Percentiles rank a stretch among this genome's conserved stretches.
phyloP scores from a whole-genome alignment of 345 rosid species.

The Cardamine occulta region DNA sequence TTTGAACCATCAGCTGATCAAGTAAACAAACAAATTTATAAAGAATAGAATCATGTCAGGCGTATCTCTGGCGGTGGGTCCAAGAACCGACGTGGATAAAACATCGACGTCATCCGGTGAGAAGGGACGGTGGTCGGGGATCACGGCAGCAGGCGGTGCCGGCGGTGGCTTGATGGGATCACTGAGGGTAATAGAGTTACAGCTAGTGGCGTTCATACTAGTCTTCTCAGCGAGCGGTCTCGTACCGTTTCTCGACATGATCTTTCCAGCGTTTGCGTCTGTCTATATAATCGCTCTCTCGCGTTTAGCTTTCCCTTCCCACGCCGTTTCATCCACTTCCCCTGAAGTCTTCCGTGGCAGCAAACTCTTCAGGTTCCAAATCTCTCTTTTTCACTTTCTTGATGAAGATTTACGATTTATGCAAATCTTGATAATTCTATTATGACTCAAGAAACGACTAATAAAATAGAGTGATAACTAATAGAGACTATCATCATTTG shows the following conservation, averaged over 20 bases:
- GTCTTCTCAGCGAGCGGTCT: constrained; percentile 91
- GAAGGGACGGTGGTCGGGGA: constrained; percentile 39
- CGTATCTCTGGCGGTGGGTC: constrained; percentile 64
- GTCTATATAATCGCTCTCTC: constrained; percentile 61
- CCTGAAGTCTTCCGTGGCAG: constrained; percentile 67
- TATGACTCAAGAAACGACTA: neutral
- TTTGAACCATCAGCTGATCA: constrained; percentile 14
- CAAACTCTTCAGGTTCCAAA: constrained; percentile 52
- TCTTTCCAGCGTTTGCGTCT: constrained; percentile 77
- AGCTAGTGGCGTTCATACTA: constrained; percentile 83
- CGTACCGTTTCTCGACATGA: constrained; percentile 78
- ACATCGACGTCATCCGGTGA: constrained; percentile 39
- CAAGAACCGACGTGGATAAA: constrained; percentile 48
- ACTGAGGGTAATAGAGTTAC: constrained; percentile 77
- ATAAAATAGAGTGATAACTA: neutral
- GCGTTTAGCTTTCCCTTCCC: constrained; percentile 74
- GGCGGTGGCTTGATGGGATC: constrained; percentile 81
- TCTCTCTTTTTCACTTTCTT: constrained; percentile 4
- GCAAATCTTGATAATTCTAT: no score
- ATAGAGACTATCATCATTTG: neutral
- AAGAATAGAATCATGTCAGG: constrained; percentile 63
- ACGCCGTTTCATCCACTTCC: constrained; percentile 43
- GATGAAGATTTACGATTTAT: neutral
- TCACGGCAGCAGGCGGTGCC: constrained; percentile 47
- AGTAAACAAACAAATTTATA: neutral